These are phyloP conservation scores for Pseudoneurospora amorphoporcata DNA, from an alignment of 495 filamentous ascomycete species.

Conservation along the genomic window DNA sequence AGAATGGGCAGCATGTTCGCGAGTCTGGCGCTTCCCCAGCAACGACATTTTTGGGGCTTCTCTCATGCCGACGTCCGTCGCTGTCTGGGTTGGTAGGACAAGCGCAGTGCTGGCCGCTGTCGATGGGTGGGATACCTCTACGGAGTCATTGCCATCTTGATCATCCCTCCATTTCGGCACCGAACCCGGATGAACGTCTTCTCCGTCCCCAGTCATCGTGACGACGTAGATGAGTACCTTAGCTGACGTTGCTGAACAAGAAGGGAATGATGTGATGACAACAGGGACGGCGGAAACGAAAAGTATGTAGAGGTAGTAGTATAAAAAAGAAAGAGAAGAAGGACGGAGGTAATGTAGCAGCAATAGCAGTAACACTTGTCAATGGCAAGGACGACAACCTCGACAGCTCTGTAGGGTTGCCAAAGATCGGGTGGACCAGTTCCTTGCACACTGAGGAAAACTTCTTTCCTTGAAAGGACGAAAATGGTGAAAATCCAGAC, in stretches of 20 bases:
- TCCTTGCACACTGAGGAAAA: slow-evolving; percentile 4
- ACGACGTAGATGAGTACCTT: background rate
- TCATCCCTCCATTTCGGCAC: background rate
- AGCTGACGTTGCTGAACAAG: background rate
- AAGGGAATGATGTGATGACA: background rate
- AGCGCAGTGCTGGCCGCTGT: background rate
- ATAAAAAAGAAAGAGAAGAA: background rate
- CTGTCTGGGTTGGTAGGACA: background rate
- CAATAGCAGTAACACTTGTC: slow-evolving; percentile 20
- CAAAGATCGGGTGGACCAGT: background rate
- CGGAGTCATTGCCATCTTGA: background rate
- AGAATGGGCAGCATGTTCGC: background rate
- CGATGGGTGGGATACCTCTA: background rate
- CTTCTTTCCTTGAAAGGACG: slow-evolving; percentile 9
- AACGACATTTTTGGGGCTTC: slow-evolving; percentile 1
- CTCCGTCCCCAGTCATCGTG: background rate
- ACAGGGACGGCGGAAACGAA: background rate
- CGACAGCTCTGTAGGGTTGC: background rate
- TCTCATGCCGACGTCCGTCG: slow-evolving; percentile 9
- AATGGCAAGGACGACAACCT: slow-evolving; percentile 9
- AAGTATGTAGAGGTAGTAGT: background rate
- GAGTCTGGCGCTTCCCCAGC: slow-evolving; percentile 29
- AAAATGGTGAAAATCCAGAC: background rate
- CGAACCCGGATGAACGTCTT: background rate
- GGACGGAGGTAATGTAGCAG: background rate